These are phyloP conservation scores for Lentinula lateritia DNA, from an alignment of 768 basidiomycete species.

Conservation along the genomic window DNA sequence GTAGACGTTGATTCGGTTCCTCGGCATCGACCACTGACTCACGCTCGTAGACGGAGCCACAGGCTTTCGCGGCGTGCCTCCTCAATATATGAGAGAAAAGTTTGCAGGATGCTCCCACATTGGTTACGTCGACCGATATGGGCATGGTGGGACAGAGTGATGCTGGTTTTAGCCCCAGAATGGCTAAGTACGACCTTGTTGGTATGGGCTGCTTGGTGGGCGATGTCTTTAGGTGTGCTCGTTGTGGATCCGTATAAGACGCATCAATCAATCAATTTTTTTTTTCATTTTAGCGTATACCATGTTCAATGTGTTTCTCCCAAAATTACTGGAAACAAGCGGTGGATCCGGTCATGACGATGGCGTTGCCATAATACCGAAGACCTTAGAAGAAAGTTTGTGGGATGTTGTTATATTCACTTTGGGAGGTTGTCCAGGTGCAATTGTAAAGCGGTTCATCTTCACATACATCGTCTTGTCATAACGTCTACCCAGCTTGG, in stretches of 20 bases:
- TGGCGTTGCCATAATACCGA: slow-evolving; percentile 20
- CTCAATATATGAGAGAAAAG: slow-evolving; percentile 38
- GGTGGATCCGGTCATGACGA: slow-evolving; percentile 11
- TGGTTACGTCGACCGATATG: slow-evolving; percentile 53
- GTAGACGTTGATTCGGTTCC: background rate
- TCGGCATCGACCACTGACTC: background rate
- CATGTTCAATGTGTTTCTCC: slow-evolving; percentile 91
- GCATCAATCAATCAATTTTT: background rate
- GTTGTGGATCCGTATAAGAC: background rate
- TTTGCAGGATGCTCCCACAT: slow-evolving; percentile 43
- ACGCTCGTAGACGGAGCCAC: background rate
- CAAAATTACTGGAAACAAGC: slow-evolving; percentile 74
- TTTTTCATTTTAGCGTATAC: slow-evolving; percentile 53
- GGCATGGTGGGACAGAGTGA: slow-evolving; percentile 65
- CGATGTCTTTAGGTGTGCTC: slow-evolving; percentile 67
- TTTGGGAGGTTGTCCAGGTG: slow-evolving; percentile 78
- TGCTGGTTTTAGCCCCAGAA: slow-evolving; percentile 66
- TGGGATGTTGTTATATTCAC: slow-evolving; percentile 89
- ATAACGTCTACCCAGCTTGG: slow-evolving; percentile 49
- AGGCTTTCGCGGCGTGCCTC: slow-evolving; percentile 19
- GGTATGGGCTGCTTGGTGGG: slow-evolving; percentile 75
- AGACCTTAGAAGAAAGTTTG: slow-evolving; percentile 55
- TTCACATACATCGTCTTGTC: slow-evolving; percentile 4
- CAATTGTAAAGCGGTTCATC: slow-evolving; percentile 47
- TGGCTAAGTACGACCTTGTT: slow-evolving; percentile 75